phyloP scores from a whole-genome alignment of 768 basidiomycete genomes.

The Pisolithus marmoratus region DNA sequence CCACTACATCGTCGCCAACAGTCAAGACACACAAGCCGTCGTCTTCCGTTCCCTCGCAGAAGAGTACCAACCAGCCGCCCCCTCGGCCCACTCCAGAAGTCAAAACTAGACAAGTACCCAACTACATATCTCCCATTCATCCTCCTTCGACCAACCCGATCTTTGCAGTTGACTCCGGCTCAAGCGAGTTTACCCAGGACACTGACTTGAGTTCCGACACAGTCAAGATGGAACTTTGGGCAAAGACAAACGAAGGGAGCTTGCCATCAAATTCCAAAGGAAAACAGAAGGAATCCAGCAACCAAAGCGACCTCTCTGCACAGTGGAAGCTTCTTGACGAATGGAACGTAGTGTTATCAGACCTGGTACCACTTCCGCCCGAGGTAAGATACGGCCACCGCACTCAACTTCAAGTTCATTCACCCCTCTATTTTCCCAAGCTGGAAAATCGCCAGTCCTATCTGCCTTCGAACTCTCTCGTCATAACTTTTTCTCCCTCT shows the following conservation, averaged over 20 bases:
- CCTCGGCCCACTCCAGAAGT: slow-evolving; percentile 14
- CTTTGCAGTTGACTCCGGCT: slow-evolving; percentile 54
- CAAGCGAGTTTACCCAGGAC: slow-evolving; percentile 50
- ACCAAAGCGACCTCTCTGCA: slow-evolving; percentile 8
- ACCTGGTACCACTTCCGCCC: slow-evolving; percentile 52
- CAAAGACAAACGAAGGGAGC: slow-evolving; percentile 29
- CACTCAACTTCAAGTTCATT: slow-evolving; percentile 4
- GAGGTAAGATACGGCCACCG: slow-evolving; percentile 43
- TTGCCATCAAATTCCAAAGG: slow-evolving; percentile 26
- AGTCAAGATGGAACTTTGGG: slow-evolving; percentile 58
- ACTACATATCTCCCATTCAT: slow-evolving; percentile 78
- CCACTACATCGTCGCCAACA: slow-evolving; percentile 10
- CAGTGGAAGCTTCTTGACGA: slow-evolving; percentile 61
- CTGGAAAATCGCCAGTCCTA: slow-evolving; percentile 34
- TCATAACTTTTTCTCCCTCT: slow-evolving; percentile 59
- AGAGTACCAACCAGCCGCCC: slow-evolving; percentile 19
- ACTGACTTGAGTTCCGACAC: slow-evolving; percentile 47
- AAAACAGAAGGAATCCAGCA: slow-evolving; percentile 38
- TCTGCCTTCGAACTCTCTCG: slow-evolving; percentile 69
- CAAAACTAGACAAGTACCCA: slow-evolving; percentile 32
- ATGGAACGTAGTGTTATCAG: slow-evolving; percentile 59
- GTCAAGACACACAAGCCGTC: slow-evolving; percentile 19
- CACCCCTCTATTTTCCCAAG: slow-evolving; percentile 21
- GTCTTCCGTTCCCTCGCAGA: slow-evolving; percentile 20
- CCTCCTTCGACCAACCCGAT: slow-evolving; percentile 79